Conservation (phyloP, 495 filamentous ascomycete genomes). For the Trypethelium eluteriae region DNA sequence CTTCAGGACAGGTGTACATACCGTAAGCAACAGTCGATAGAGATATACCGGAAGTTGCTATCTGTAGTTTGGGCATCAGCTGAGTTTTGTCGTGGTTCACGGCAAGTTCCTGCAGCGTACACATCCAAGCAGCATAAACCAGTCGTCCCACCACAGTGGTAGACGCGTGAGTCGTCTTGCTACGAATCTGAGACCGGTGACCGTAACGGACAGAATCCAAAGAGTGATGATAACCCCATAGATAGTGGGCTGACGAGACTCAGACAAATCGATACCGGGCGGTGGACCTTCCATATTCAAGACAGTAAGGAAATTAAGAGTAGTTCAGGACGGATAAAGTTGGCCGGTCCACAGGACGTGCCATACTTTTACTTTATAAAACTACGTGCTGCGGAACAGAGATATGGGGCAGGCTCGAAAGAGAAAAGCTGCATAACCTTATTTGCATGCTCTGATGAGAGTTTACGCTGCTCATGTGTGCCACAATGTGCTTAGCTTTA, state of each 20-base stretch:
- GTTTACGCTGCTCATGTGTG: not conserved
- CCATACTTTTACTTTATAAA: slow-evolving; percentile 5
- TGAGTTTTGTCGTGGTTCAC: not conserved
- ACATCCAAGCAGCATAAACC: slow-evolving; percentile 8
- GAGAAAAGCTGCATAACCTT: slow-evolving; percentile 6
- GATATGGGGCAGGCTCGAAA: not conserved
- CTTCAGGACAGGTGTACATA: not conserved
- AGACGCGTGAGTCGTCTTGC: not conserved
- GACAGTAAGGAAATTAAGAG: not conserved
- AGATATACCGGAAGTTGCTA: not conserved
- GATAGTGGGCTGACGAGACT: slow-evolving; percentile 4
- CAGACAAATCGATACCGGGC: slow-evolving; percentile 2
- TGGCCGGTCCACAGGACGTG: not conserved
- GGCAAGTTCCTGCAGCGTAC: not conserved
- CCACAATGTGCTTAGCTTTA: not conserved
- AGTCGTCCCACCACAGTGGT: slow-evolving; percentile 8
- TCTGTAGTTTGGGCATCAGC: not conserved
- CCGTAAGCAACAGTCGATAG: slow-evolving; percentile 7
- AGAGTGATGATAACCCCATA: not conserved
- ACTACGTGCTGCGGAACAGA: not conserved
- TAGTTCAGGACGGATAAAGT: not conserved
- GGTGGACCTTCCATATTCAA: slow-evolving; percentile 4
- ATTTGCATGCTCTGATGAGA: not conserved
- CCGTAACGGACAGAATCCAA: not conserved
- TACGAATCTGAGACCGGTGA: not conserved